Evolutionary conservation across 2,329 filamentous ascomycete genomes (phyloP).

Genomic region (Pseudogymnoascus sp.): DNA sequence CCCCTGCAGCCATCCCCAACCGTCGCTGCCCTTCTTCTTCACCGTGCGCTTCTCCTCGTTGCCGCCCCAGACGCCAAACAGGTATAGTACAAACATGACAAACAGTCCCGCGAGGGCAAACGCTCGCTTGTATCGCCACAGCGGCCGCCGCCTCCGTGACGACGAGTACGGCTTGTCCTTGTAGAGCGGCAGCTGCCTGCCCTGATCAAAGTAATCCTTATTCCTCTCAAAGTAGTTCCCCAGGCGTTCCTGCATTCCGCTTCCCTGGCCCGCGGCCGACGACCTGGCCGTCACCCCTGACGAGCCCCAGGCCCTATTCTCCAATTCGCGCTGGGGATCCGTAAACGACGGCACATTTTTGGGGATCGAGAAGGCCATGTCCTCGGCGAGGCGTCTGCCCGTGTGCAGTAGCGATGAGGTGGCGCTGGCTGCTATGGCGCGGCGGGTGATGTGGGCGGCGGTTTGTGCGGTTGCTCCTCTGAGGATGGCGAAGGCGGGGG

Average conservation of each 20-base stretch:
- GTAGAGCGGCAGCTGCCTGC: constrained; percentile 71
- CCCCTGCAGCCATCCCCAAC: constrained; percentile 50
- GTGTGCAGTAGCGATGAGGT: constrained; percentile 36
- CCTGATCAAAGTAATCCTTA: constrained; percentile 10
- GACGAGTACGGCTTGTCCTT: constrained; percentile 82
- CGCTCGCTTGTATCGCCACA: constrained; percentile 57
- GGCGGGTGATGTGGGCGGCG: constrained; percentile 37
- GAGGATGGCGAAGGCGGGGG: constrained; percentile 42
- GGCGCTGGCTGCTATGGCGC: constrained; percentile 41
- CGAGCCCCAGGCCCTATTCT: constrained; percentile 58
- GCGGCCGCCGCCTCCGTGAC: constrained; percentile 48
- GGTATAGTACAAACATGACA: constrained; percentile 56
- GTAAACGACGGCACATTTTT: constrained; percentile 62
- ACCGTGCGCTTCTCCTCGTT: constrained; percentile 15
- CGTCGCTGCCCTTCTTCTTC: constrained; percentile 30
- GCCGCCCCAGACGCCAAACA: constrained; percentile 48
- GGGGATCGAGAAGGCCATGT: constrained; percentile 59
- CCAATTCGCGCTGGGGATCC: constrained; percentile 54
- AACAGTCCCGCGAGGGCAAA: constrained; percentile 44
- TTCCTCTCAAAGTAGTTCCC: constrained; percentile 54
- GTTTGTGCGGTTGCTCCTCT: constrained; percentile 39
- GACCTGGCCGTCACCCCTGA: constrained; percentile 37
- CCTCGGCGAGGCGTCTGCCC: constrained; percentile 31
- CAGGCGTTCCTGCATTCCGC: constrained; percentile 51
- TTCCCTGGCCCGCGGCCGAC: constrained; percentile 23